These are phyloP conservation scores for Citrus mangshanensis DNA, from an alignment of 345 rosid species.

Conservation along the genomic window DNA sequence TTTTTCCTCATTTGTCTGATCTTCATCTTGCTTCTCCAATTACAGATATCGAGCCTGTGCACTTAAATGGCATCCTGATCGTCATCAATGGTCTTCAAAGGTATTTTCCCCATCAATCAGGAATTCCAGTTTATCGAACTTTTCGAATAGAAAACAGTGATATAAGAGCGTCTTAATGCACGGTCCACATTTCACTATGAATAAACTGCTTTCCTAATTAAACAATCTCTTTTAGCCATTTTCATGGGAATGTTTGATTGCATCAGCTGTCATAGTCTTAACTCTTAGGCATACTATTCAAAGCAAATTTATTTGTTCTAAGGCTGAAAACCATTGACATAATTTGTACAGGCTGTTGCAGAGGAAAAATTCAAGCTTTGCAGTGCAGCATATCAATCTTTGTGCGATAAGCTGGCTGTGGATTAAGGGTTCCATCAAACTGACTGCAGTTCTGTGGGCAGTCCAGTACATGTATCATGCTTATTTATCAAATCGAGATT, in stretches of 20 bases:
- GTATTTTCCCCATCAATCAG: constrained; percentile 24
- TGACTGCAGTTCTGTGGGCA: not conserved
- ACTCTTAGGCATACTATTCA: not conserved
- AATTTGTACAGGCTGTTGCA: constrained; percentile 46
- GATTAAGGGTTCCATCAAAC: constrained; percentile 21
- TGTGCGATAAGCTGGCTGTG: constrained; percentile 63
- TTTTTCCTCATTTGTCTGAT: not conserved
- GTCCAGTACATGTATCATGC: not conserved
- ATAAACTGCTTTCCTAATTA: not conserved
- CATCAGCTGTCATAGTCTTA: not conserved
- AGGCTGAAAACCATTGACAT: not conserved
- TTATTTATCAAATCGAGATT: not conserved
- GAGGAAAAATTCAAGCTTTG: constrained; percentile 92
- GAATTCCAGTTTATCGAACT: not conserved
- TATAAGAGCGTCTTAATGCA: not conserved
- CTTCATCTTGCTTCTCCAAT: constrained; percentile 2
- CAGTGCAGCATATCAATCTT: constrained; percentile 68
- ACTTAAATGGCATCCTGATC: constrained; percentile 95
- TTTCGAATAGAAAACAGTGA: not conserved
- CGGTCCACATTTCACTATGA: not conserved
- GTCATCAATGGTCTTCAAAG: constrained; percentile 79
- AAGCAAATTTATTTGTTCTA: not conserved
- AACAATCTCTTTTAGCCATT: not conserved
- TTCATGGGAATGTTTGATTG: not conserved
- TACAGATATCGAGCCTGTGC: constrained; percentile 80